phyloP scores from a whole-genome alignment of 306 rosid genomes.

The Oemleria cerasiformis region DNA sequence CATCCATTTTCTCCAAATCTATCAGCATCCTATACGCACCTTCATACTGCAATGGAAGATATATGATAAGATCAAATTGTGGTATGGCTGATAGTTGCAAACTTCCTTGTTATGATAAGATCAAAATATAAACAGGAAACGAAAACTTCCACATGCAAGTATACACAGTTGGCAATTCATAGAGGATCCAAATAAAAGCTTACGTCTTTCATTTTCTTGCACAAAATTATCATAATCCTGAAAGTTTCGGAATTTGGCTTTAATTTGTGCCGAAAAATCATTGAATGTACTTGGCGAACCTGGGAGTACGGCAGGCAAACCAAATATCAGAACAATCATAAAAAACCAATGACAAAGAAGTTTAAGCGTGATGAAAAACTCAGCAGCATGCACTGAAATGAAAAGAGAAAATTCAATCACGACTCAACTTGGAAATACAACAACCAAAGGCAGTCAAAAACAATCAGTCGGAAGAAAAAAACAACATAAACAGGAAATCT shows the following conservation, averaged over 20 bases:
- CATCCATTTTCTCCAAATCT: conserved; percentile 46
- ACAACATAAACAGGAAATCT: too few relatives aligned
- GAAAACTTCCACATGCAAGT: conserved; percentile 24
- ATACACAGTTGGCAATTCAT: not conserved
- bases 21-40: conserved; percentile 60
- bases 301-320: conserved; percentile 21
- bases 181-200: conserved; percentile 23
- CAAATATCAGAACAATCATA: conserved; percentile 17
- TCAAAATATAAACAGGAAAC: conserved; percentile 14
- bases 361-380: not conserved
- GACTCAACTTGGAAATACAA: not conserved
- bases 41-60: conserved; percentile 49
- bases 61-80: conserved; percentile 5
- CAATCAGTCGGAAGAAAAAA: too few relatives aligned
- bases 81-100: not conserved
- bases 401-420: not conserved
- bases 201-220: conserved; percentile 71
- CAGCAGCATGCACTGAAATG: not conserved
- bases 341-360: not conserved
- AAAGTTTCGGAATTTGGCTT: conserved; percentile 55
- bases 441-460: not conserved
- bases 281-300: conserved; percentile 62
- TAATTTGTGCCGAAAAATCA: conserved; percentile 43
- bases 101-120: conserved; percentile 9
- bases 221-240: conserved; percentile 58